phyloP scores from a whole-genome alignment of 2,329 filamentous ascomycete genomes.

The Boeremia lycopersici region DNA sequence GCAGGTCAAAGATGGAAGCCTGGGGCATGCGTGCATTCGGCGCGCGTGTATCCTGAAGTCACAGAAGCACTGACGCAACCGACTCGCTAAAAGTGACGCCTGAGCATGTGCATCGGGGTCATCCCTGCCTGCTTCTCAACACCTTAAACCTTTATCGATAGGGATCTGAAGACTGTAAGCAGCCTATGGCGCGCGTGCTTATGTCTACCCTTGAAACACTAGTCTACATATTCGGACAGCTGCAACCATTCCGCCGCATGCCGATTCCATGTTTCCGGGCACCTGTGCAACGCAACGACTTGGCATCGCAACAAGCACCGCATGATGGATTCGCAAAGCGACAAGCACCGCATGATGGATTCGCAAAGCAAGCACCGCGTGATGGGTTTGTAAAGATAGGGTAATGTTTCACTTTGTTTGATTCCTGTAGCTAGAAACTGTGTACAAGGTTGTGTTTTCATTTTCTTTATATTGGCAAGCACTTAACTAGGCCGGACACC shows the following conservation, averaged over 20 bases:
- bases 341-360: no score
- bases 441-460: constrained; percentile 5
- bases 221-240: not conserved
- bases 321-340: no score
- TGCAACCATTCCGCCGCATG: not conserved
- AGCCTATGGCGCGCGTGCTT: not conserved
- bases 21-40: constrained; percentile 17
- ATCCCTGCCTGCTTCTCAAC: constrained; percentile 2
- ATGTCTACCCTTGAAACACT: not conserved
- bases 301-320: not conserved
- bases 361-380: no score
- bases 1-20: constrained; percentile 24
- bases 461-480: not conserved
- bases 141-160: not conserved
- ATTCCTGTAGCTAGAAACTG: constrained; percentile 10
- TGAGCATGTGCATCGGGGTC: constrained; percentile 16
- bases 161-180: not conserved
- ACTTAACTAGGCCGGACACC: no score
- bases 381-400: no score
- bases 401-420: constrained; percentile 6
- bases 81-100: constrained; percentile 29
- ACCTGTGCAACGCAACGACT: not conserved
- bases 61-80: constrained; percentile 38
- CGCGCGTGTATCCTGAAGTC: constrained; percentile 22
- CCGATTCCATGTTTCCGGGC: not conserved